Evolutionary conservation across 805 yeast species (phyloP).

Genomic region (Suhomyces vadensis): DNA sequence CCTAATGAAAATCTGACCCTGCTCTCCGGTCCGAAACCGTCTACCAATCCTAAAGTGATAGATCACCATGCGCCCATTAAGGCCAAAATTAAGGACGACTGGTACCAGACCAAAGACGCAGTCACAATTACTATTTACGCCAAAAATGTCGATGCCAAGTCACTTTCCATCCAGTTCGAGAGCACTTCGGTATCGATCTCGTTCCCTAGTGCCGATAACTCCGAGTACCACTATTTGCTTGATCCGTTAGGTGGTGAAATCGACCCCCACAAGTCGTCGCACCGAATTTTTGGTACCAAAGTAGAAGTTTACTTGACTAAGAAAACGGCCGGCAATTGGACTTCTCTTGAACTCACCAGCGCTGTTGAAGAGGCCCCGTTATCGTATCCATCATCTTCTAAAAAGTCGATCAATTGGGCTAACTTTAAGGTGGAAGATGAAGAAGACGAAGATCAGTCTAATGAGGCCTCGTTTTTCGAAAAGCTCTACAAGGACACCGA

Average conservation of each 20-base stretch:
- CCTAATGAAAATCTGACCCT: neutral
- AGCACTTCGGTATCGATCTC: conserved; percentile 38
- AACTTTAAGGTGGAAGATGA: conserved; percentile 47
- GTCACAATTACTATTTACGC: conserved; percentile 73
- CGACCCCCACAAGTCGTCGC: conserved; percentile 44
- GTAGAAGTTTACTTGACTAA: conserved; percentile 68
- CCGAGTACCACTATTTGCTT: conserved; percentile 59
- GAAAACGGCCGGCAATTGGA: conserved; percentile 51
- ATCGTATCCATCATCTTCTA: conserved; percentile 65
- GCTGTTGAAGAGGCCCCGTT: conserved; percentile 14
- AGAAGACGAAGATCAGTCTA: conserved; percentile 45
- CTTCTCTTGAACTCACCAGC: conserved; percentile 41
- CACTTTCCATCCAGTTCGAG: conserved; percentile 41
- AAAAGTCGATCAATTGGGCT: conserved; percentile 70
- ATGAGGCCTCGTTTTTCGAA: conserved; percentile 70
- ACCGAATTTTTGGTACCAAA: conserved; percentile 66
- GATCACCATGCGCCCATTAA: conserved; percentile 42
- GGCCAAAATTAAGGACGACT: conserved; percentile 39
- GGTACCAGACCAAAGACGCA: conserved; percentile 59
- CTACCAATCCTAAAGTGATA: conserved; percentile 33
- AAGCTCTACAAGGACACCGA: conserved; percentile 75
- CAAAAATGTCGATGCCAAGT: conserved; percentile 57
- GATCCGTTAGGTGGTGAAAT: conserved; percentile 57
- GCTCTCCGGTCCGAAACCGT: conserved; percentile 8
- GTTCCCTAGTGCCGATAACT: conserved; percentile 49